Base-by-base conservation (phyloP, 2,329 filamentous ascomycete genomes). In the Phoma sp. region DNA sequence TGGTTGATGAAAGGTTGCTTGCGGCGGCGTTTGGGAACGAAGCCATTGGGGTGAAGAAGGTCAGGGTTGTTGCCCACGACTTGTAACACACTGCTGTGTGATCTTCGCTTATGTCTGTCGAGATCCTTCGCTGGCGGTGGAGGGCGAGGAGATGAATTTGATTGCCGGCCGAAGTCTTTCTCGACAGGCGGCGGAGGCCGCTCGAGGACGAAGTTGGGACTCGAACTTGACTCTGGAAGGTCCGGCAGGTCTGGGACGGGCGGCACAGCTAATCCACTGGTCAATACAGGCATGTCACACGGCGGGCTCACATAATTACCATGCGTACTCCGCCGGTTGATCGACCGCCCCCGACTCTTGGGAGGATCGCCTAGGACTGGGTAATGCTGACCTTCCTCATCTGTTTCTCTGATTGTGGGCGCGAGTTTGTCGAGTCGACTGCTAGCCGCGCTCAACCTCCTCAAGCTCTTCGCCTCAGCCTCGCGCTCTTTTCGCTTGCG, bases 361-460 rank as follows among this genome's bases (percentile, higher is more conserved):
- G 90, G 85, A 27, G 85, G 80, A 15, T 84, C 80, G 9, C 76
- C 73, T n/a, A 81, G 74, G 8, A 78, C 76, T 24, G 81, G 77
- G 7, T 76, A 70, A 15, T 81, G 80, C 4, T 74, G 61, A 33
- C 86, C 86, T 70, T 93, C 90, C 73, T 96, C 92, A 55, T 92
- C 87, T 12, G 94, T 90, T 60, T 93, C 90, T 40, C 87, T 84
- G 15, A 96, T 80, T 19, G 87, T 88, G 9, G 91, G 88, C 2
- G 90, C 90, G 69, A 96, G 84, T 37, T 90, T 86, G 70, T 95
- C 91, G 6, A 97, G 79, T 31, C 93, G 88, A 72, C 91, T 94
- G 54, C 93, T 97, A 6, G 94, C 92, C 52, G 91, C 91, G 59
- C 95, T 98, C 40, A 98, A 81, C 36, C 94, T 86, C 47, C 92